These are phyloP conservation scores for Candida neerlandica DNA, from an alignment of 1,139 yeast genomes.

Conservation along the genomic window DNA sequence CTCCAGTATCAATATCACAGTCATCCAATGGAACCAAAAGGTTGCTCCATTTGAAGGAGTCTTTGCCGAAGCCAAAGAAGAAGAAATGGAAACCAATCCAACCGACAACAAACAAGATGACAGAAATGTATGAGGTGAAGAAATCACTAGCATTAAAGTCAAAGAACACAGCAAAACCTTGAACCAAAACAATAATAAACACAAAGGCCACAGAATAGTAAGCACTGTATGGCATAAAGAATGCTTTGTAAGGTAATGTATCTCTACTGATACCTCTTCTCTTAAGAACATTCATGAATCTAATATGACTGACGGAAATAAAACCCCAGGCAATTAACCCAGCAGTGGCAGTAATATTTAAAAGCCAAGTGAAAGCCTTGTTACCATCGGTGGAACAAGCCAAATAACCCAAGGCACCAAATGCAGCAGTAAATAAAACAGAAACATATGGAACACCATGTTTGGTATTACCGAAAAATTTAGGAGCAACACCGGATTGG, in stretches of 20 bases:
- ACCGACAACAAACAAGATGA: conserved; percentile 54
- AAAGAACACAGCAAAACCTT: conserved; percentile 69
- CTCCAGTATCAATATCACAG: conserved; percentile 64
- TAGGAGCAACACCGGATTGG: conserved; percentile 64
- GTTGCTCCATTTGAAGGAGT: conserved; percentile 33
- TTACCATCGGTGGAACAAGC: conserved; percentile 63
- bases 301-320: conserved; percentile 63
- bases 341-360: conserved; percentile 77
- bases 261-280: conserved; percentile 65
- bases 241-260: conserved; percentile 71
- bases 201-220: conserved; percentile 57
- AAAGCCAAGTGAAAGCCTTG: conserved; percentile 79
- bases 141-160: conserved; percentile 55
- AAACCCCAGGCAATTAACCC: conserved; percentile 77
- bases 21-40: conserved; percentile 50
- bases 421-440: conserved; percentile 57
- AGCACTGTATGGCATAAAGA: conserved; percentile 61
- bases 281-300: conserved; percentile 59
- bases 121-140: conserved; percentile 66
- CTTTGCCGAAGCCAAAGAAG: conserved; percentile 42
- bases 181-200: conserved; percentile 60
- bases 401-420: conserved; percentile 72
- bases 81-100: conserved; percentile 56
- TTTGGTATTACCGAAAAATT: conserved; percentile 48
- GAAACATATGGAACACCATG: conserved; percentile 70